Conservation (phyloP, 2,329 filamentous ascomycete genomes). For the Cryphonectria naterciae region DNA sequence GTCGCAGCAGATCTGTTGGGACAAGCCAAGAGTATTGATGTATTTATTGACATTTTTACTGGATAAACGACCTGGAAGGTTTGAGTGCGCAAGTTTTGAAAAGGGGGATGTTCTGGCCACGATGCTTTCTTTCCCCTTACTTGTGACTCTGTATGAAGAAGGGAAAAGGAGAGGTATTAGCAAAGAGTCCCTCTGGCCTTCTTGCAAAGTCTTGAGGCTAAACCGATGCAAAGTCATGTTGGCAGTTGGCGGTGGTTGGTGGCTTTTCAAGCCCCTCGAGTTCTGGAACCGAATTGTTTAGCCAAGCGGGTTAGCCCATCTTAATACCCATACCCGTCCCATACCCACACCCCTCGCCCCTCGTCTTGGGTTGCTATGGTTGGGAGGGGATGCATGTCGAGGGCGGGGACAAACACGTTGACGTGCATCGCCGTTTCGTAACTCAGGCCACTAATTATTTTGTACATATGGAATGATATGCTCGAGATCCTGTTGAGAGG, state of each 20-base stretch:
- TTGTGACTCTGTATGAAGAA: too few species aligned
- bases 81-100: too few species aligned
- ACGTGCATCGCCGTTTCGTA: background rate
- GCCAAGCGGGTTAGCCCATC: background rate
- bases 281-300: background rate
- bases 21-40: background rate
- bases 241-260: background rate
- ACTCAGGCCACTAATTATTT: background rate
- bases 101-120: too few species aligned
- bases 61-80: too few species aligned
- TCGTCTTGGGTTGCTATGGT: background rate
- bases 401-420: background rate
- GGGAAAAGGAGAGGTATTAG: background rate
- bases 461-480: background rate
- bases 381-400: background rate
- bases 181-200: background rate
- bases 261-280: background rate
- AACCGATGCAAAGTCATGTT: background rate
- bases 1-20: background rate
- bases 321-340: background rate
- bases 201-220: background rate
- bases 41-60: too few species aligned
- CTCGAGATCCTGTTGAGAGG: background rate
- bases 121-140: too few species aligned
- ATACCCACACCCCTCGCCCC: too few species aligned